phyloP scores from a whole-genome alignment of 495 filamentous ascomycete species.

The Terfezia claveryi region DNA sequence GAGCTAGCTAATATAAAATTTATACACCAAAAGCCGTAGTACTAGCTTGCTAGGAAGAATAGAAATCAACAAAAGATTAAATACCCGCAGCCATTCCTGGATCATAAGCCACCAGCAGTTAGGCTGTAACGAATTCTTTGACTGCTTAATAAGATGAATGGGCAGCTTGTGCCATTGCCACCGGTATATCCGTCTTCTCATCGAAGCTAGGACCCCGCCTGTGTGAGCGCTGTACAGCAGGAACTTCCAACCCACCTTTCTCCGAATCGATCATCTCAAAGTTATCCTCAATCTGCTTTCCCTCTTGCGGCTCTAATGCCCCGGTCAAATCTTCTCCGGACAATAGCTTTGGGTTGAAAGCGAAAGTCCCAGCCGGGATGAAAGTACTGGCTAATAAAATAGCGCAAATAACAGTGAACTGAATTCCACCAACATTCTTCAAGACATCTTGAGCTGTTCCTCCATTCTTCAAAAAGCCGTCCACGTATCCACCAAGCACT shows the following conservation, averaged over 20 bases:
- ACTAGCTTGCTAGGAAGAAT: too few species aligned
- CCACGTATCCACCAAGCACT: slow-evolving; percentile 24
- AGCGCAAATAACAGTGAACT: slow-evolving; percentile 22
- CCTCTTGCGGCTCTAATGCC: neutral
- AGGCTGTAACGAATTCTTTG: too few species aligned
- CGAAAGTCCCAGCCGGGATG: slow-evolving; percentile 21
- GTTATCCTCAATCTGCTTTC: neutral
- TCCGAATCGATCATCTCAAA: neutral
- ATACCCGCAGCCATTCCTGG: too few species aligned
- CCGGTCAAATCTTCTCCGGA: slow-evolving; percentile 19
- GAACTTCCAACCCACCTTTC: neutral
- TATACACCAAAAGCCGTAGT: too few species aligned
- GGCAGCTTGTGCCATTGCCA: too few species aligned
- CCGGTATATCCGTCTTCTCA: too few species aligned
- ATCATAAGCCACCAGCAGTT: too few species aligned
- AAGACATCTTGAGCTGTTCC: slow-evolving; percentile 9
- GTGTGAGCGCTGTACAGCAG: neutral
- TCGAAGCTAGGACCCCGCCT: too few species aligned
- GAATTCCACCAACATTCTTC: slow-evolving; percentile 23
- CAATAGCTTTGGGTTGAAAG: slow-evolving; percentile 24
- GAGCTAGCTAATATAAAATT: too few species aligned
- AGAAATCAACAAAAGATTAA: too few species aligned
- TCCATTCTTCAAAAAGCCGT: slow-evolving; percentile 16
- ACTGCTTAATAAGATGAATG: too few species aligned
- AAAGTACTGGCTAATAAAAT: slow-evolving; percentile 23